phyloP scores from a whole-genome alignment of 1,284 basidiomycete genomes.

The Apiotrichum siamense region DNA sequence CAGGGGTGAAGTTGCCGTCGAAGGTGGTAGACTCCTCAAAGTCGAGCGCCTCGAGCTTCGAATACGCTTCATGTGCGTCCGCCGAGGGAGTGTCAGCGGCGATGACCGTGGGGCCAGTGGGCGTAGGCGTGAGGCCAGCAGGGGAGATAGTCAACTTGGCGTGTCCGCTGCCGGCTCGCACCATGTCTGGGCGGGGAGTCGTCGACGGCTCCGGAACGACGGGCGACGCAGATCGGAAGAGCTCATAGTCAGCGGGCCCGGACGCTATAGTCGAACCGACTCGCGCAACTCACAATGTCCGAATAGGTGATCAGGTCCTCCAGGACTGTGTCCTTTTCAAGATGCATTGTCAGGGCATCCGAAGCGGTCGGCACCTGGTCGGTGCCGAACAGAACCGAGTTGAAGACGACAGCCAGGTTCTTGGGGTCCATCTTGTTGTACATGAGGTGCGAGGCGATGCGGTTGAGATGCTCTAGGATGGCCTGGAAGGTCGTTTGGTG shows the following conservation, averaged over 20 bases:
- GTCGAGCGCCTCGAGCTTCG: neutral
- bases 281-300: slow-evolving; percentile 28
- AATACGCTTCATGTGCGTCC: neutral
- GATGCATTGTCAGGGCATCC: slow-evolving; percentile 65
- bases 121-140: neutral
- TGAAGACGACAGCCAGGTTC: slow-evolving; percentile 81
- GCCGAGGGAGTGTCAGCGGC: neutral
- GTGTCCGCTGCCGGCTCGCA: neutral
- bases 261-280: neutral
- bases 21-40: slow-evolving; percentile 35
- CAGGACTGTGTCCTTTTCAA: slow-evolving; percentile 74
- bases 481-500: slow-evolving; percentile 84
- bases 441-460: slow-evolving; percentile 62
- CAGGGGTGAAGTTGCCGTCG: slow-evolving; percentile 56
- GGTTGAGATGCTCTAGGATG: slow-evolving; percentile 79
- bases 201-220: neutral
- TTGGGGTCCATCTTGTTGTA: slow-evolving; percentile 83
- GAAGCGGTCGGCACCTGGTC: slow-evolving; percentile 71
- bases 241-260: neutral
- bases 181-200: neutral
- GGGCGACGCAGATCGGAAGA: neutral
- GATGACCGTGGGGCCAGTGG: neutral
- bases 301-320: slow-evolving; percentile 76
- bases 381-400: slow-evolving; percentile 76
- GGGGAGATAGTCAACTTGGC: slow-evolving; percentile 1